These are phyloP conservation scores for Candida boleticola DNA, from an alignment of 805 yeast species.

Conservation along the genomic window DNA sequence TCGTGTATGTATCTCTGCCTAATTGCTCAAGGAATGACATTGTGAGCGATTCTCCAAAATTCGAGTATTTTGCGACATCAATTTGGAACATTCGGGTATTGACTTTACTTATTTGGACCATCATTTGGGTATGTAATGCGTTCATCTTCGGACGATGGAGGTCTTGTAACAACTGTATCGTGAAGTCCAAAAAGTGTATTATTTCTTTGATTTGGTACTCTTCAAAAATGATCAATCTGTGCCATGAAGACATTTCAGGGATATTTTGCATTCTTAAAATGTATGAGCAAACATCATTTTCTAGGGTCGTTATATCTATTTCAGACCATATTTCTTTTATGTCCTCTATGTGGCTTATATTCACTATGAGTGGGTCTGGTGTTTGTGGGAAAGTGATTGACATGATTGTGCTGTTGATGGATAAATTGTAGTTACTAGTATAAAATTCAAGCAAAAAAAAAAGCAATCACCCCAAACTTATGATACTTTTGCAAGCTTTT, in stretches of 20 bases:
- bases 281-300: not conserved
- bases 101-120: slow-evolving; percentile 12
- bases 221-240: not conserved
- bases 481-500: too few relatives aligned
- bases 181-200: slow-evolving; percentile 3
- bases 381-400: not conserved
- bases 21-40: slow-evolving; percentile 8
- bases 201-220: not conserved
- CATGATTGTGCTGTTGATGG: not conserved
- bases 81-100: slow-evolving; percentile 18
- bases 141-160: slow-evolving; percentile 1
- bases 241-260: slow-evolving; percentile 1
- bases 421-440: not conserved
- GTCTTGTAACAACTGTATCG: slow-evolving; percentile 1
- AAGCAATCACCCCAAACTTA: too few relatives aligned
- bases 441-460: not conserved
- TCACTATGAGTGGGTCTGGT: slow-evolving; percentile 3
- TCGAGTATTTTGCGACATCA: slow-evolving; percentile 10
- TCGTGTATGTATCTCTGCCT: slow-evolving; percentile 8
- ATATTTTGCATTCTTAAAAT: not conserved
- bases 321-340: not conserved
- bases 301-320: not conserved
- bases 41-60: slow-evolving; percentile 18
- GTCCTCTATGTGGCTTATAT: not conserved
- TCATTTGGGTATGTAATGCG: not conserved